Evolutionary conservation across 106 monocot species (phyloP).

Genomic region (Dactylorhiza incarnata): DNA sequence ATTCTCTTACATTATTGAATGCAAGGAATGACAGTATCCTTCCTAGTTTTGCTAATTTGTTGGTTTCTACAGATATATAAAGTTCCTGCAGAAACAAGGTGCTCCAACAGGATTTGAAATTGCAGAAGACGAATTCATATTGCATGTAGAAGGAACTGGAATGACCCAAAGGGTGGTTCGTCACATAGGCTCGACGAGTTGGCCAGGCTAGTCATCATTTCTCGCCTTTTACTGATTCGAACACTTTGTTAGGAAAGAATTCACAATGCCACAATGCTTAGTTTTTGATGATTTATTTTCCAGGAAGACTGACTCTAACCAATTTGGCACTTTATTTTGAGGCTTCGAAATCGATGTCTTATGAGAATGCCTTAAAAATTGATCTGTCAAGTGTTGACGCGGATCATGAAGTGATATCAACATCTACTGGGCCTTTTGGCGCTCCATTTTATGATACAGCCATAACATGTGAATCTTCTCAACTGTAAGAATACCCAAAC

Average conservation of each 20-base stretch:
- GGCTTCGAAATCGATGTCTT: constrained; percentile 70
- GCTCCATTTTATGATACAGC: constrained; percentile 84
- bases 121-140: constrained; percentile 68
- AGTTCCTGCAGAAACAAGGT: constrained; percentile 46
- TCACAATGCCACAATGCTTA: neutral
- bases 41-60: neutral
- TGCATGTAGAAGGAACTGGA: constrained; percentile 82
- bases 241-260: neutral
- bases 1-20: neutral
- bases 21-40: neutral
- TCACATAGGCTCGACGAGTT: constrained; percentile 69
- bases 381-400: constrained; percentile 37
- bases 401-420: constrained; percentile 56
- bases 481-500: constrained; percentile 25
- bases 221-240: neutral
- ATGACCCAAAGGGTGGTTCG: constrained; percentile 70
- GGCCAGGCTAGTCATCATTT: constrained; percentile 54
- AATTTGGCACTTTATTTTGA: constrained; percentile 89
- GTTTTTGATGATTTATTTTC: constrained; percentile 4
- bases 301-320: constrained; percentile 80
- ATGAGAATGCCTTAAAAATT: constrained; percentile 67
- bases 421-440: constrained; percentile 89
- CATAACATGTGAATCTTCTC: constrained; percentile 46
- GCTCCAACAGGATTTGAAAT: constrained; percentile 59
- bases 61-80: constrained; percentile 31